Base-by-base conservation (phyloP, 129 eudicot genomes). In the Scalesia atractyloides region DNA sequence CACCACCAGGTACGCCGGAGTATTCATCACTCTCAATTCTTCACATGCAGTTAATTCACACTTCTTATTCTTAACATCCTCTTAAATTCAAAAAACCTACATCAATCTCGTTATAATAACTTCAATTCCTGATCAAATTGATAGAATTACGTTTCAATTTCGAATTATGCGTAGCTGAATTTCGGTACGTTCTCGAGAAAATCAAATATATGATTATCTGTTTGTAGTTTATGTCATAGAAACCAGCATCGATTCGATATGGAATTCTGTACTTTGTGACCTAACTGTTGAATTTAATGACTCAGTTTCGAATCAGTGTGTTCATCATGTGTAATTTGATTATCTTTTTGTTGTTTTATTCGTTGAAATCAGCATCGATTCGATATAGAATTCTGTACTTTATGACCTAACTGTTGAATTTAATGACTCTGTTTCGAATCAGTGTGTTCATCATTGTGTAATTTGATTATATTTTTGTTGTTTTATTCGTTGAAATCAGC, bases 91-190 rank as follows among this genome's bases (percentile, higher is more conserved):
- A 14, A 26, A 64, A 43, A 73, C 11, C 70, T 64, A 53, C 64
- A 13, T 18, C 22, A 49, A 34, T 64, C 44, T 63, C 44, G 17
- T 62, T 73, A 34, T 9, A 63, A 33, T 34, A 13, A 7, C 41
- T 50, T 39, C 37, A 48, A 7, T 48, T 59, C 5, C 5, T 26
- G 1, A 12, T 26, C 37, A 57, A 22, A 22, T 19, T 53, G 26
- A 53, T n/a, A n/a, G n/a, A n/a, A 22, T 22, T 57, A n/a, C 30
- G 26, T 10, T n/a, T 15, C 1, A 7, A 9, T 34, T 44, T 60
- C 50, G 9, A 65, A 37, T 20, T n/a, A 9, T 56, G 47, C 14
- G 43, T 0, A 60, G 73, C 80, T 76, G 74, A 66, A 16, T 66
- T 56, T 57, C n/a, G 5, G 50, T 47, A 62, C 36, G 48, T 4